Percentiles rank a stretch among this genome's conserved stretches.
phyloP scores from a whole-genome alignment of 441 rosid species.

The Syzygium syzygioides region DNA sequence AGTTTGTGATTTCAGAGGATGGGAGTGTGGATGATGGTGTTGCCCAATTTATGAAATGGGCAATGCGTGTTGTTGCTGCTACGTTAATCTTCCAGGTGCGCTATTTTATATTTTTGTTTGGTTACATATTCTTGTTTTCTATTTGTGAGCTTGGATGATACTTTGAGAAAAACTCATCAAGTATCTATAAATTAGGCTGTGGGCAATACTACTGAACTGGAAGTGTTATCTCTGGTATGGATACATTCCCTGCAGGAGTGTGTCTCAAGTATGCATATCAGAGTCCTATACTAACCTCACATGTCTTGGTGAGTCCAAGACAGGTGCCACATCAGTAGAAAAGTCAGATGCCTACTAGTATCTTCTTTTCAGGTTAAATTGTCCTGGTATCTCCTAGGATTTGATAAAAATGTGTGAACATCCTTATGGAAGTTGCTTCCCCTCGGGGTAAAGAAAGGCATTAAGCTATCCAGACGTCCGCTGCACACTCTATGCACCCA shows the following conservation, averaged over 20 bases:
- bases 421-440: not conserved
- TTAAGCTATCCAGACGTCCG: not conserved
- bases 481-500: not conserved
- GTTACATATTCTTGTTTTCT: not conserved
- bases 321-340: not conserved
- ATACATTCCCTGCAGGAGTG: not conserved
- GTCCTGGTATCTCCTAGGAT: not conserved
- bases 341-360: not conserved
- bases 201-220: not conserved
- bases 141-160: not conserved
- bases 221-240: not conserved
- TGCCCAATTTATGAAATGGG: constrained; percentile 92
- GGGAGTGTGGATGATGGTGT: constrained; percentile 76
- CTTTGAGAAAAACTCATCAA: not conserved
- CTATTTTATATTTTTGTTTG: not conserved
- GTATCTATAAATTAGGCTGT: not conserved
- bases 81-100: constrained; percentile 70
- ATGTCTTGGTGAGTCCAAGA: not conserved
- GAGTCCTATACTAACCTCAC: not conserved
- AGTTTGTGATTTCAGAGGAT: constrained; percentile 74
- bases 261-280: not conserved
- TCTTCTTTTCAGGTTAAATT: not conserved
- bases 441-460: not conserved
- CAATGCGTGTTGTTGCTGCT: constrained; percentile 65
- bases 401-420: not conserved